These are phyloP conservation scores for Boletus sp. DNA, from an alignment of 768 basidiomycete species.

Conservation along the genomic window DNA sequence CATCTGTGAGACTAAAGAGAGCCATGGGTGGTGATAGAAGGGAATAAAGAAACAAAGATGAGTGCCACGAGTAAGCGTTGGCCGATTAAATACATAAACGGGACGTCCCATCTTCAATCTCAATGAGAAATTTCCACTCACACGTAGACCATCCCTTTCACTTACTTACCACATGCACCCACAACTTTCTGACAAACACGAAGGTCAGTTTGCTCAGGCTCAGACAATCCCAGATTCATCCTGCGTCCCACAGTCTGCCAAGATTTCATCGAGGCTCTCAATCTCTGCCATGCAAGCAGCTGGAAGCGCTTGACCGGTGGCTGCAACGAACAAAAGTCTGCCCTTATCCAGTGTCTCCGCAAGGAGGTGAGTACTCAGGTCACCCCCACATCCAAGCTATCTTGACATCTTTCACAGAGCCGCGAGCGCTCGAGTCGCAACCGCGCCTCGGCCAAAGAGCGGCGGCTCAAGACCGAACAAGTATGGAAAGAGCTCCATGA, in stretches of 20 bases:
- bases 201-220: constrained; percentile 36
- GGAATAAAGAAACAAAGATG: constrained; percentile 7
- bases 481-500: constrained; percentile 61
- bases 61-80: neutral
- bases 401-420: constrained; percentile 41
- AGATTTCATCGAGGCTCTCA: constrained; percentile 75
- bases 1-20: constrained; percentile 44
- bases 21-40: constrained; percentile 35
- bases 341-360: constrained; percentile 66
- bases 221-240: neutral
- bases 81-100: constrained; percentile 11
- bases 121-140: constrained; percentile 1
- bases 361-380: constrained; percentile 52
- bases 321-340: constrained; percentile 66
- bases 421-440: constrained; percentile 56
- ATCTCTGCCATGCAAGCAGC: constrained; percentile 59
- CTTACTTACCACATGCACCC: constrained; percentile 52
- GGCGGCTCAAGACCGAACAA: constrained; percentile 52
- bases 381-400: neutral
- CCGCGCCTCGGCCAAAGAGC: constrained; percentile 56
- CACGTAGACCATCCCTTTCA: neutral
- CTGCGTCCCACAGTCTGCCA: constrained; percentile 51
- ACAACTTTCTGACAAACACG: constrained; percentile 64
- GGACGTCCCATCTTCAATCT: neutral
- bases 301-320: constrained; percentile 67